Conservation (phyloP, 2,329 filamentous ascomycete species). For the Plenodomus biglobosus region DNA sequence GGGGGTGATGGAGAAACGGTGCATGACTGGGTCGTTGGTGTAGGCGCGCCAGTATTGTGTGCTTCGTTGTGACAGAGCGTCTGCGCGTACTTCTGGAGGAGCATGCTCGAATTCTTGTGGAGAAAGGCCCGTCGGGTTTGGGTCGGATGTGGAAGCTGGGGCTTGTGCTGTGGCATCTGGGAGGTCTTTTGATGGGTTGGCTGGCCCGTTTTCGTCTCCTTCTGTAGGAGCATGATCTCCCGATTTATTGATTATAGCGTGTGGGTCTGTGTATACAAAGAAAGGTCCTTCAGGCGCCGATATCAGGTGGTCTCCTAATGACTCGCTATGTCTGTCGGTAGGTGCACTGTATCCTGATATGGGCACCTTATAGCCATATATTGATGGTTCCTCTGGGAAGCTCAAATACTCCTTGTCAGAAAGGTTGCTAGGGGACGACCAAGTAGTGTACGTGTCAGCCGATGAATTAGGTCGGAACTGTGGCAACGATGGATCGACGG, state of each 20-base stretch:
- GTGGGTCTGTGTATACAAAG: conserved; percentile 5
- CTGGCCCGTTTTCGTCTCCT: background rate
- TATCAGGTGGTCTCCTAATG: background rate
- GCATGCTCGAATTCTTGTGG: background rate
- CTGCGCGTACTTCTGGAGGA: background rate
- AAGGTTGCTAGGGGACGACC: background rate
- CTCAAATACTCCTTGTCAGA: background rate
- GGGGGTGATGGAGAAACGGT: conserved; percentile 12
- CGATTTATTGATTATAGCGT: background rate
- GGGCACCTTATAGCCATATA: background rate
- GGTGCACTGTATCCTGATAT: background rate
- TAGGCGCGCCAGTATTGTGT: conserved; percentile 5
- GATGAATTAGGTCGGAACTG: conserved; percentile 65
- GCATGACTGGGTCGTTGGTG: conserved; percentile 19
- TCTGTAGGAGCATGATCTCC: background rate
- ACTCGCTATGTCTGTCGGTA: background rate
- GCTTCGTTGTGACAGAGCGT: background rate
- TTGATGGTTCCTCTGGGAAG: background rate
- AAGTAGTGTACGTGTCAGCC: background rate
- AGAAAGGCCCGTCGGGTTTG: background rate
- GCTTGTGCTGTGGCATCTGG: background rate
- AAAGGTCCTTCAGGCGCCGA: conserved; percentile 9
- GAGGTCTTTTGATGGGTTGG: background rate
- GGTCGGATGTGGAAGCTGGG: background rate
- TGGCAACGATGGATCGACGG: conserved; percentile 64